Evolutionary conservation across 2,329 filamentous ascomycete species (phyloP), one percentile per base, ranked within the genome.

Genomic region (Ophiostoma novo-ulmi): DNA sequence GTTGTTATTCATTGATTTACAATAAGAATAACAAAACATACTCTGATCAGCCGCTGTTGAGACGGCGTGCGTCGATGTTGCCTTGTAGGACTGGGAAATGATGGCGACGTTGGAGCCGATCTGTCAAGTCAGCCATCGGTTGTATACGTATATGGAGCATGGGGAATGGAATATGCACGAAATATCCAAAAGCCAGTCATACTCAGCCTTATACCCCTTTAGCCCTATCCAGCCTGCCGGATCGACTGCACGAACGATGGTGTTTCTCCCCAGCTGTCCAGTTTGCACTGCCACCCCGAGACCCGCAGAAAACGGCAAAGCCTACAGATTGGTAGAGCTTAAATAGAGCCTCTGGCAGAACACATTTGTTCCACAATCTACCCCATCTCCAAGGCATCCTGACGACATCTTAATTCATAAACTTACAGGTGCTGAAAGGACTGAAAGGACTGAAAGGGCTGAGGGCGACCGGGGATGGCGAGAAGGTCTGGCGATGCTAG

Each of bases 31-130:
- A 31, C 3, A 22, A 26, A 48, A 68, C 80, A 73, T 73, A 87
- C 85, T 82, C 87, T 88, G 78, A 88, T 80, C 75, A 86, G 82
- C 71, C 84, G 84, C 79, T 86, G 85, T 22, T 82, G 82, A 65
- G 85, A 88, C 0, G 85, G 85, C 0, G 85, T 86, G 64, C 86
- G 81, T 72, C 80, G 83, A 75, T 88, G 86, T 68, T 88, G 86
- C 71, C 86, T 82, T 77, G 86, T 77, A 39, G 85, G 86, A 72
- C 85, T 88, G 70, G 82, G 80, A 75, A 81, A 86, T 69, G 80
- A 78, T 61, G 78, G 77, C 63, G 77, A 75, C 26, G 79, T 76
- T 48, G 82, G 81, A 26, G 83, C 81, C 68, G 83, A 82, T 69
- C 83, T 86, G 73, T 17, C 58, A 31, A 14, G 66, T 44, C 68